Conservation (phyloP, 768 basidiomycete genomes). For the Saitozyma sp. region DNA sequence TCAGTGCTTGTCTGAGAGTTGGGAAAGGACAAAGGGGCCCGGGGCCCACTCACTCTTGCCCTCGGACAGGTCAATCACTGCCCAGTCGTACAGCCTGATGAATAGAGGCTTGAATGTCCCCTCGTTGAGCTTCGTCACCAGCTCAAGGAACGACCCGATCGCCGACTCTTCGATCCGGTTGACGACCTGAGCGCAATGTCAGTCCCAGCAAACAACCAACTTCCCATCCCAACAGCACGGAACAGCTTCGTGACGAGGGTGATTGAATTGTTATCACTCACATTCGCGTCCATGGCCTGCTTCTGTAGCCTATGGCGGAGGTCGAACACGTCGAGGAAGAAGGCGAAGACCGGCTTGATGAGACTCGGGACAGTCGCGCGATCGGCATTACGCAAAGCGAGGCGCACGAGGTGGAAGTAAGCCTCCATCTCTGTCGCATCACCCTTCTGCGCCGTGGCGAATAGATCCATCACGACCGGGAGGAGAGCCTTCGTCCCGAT, state of each 20-base stretch:
- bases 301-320: slow-evolving; percentile 53
- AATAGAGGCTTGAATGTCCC: slow-evolving; percentile 86
- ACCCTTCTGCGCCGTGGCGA: slow-evolving; percentile 45
- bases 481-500: slow-evolving; percentile 68
- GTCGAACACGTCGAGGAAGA: slow-evolving; percentile 78
- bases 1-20: neutral
- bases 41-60: slow-evolving; percentile 47
- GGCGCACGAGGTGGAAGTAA: slow-evolving; percentile 71
- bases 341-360: slow-evolving; percentile 67
- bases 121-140: slow-evolving; percentile 91
- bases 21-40: neutral
- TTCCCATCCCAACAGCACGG: neutral
- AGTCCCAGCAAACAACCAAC: neutral
- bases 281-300: slow-evolving; percentile 28
- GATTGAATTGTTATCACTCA: slow-evolving; percentile 16
- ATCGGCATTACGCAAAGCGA: slow-evolving; percentile 65
- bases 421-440: slow-evolving; percentile 51
- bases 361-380: slow-evolving; percentile 67
- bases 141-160: slow-evolving; percentile 76
- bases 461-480: slow-evolving; percentile 60
- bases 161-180: slow-evolving; percentile 53
- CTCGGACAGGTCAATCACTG: slow-evolving; percentile 61
- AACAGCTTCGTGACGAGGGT: neutral
- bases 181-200: slow-evolving; percentile 21
- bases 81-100: slow-evolving; percentile 92